A percentile compares a stretch with the other conserved stretches of the same genome.
Evolutionary conservation across 1,284 basidiomycete genomes (phyloP).

Genomic region (Sparassis latifolia): DNA sequence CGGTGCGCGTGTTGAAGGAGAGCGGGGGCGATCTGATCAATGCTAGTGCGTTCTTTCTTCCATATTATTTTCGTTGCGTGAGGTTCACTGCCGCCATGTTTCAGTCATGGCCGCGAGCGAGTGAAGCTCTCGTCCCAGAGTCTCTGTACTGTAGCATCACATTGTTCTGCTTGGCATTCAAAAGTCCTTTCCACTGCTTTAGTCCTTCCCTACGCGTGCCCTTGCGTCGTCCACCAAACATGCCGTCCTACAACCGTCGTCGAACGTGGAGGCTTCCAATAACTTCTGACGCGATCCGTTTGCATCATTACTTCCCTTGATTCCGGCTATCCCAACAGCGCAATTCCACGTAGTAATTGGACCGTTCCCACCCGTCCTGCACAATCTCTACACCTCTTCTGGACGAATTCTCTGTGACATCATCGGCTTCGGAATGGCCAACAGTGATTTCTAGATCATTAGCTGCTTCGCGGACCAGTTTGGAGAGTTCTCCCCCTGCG

Average conservation of each 20-base stretch:
- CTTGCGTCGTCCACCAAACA: neutral
- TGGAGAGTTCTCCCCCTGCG: constrained; percentile 65
- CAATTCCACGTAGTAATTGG: constrained; percentile 76
- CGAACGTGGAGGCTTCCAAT: no score
- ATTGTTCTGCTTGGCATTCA: constrained; percentile 2
- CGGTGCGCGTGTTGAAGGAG: constrained; percentile 82
- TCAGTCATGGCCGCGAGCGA: constrained; percentile 72
- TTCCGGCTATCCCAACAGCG: constrained; percentile 45
- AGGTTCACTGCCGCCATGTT: neutral
- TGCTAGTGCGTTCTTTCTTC: constrained; percentile 64
- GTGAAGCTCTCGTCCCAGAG: constrained; percentile 28
- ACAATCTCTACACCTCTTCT: constrained; percentile 53
- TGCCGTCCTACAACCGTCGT: no score
- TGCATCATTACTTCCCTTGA: constrained; percentile 11
- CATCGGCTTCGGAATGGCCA: constrained; percentile 21
- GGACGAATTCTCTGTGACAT: neutral
- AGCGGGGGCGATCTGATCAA: constrained; percentile 91
- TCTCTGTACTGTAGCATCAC: constrained; percentile 16
- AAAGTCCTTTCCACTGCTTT: neutral
- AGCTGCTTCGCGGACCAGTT: constrained; percentile 60
- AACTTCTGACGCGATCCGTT: no score
- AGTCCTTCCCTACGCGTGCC: no score
- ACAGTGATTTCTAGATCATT: constrained; percentile 48
- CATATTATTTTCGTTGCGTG: neutral
- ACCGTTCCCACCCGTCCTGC: constrained; percentile 81